These are phyloP conservation scores for Phragmites australis DNA, from an alignment of 176 grass and related monocot genomes.

Conservation along the genomic window DNA sequence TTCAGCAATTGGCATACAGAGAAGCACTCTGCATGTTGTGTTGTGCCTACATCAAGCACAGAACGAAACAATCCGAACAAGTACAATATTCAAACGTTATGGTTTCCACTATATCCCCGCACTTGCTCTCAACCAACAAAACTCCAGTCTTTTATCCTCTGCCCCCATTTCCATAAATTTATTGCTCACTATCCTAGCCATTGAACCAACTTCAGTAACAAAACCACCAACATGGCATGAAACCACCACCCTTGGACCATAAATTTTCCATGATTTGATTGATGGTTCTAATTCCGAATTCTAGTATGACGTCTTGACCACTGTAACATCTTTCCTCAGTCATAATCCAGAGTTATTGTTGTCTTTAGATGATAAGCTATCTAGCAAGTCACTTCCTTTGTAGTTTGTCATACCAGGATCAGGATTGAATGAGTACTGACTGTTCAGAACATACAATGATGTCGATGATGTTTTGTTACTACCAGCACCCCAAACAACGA, in stretches of 20 bases:
- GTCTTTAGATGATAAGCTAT: conserved; percentile 21
- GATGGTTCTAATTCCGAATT: neutral
- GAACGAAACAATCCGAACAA: neutral
- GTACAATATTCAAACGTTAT: neutral
- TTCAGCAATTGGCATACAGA: neutral
- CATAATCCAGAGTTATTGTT: conserved; percentile 17
- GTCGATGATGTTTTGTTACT: neutral
- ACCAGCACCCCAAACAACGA: conserved; percentile 31
- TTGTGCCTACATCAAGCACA: too few relatives aligned
- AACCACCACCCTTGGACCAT: neutral
- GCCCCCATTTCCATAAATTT: neutral
- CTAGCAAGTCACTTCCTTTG: conserved; percentile 56
- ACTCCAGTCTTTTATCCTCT: neutral
- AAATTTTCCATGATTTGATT: neutral
- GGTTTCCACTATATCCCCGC: neutral
- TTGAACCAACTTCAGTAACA: neutral
- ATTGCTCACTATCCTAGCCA: neutral
- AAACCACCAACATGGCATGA: neutral
- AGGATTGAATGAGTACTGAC: neutral
- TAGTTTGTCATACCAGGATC: conserved; percentile 33
- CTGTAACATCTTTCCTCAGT: neutral
- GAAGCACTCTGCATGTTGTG: neutral
- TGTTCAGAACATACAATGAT: neutral
- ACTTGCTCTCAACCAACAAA: neutral
- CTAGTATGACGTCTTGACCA: neutral